Conservation (phyloP, 2,329 filamentous ascomycete genomes). For the Ceratocystis diversiconidia region DNA sequence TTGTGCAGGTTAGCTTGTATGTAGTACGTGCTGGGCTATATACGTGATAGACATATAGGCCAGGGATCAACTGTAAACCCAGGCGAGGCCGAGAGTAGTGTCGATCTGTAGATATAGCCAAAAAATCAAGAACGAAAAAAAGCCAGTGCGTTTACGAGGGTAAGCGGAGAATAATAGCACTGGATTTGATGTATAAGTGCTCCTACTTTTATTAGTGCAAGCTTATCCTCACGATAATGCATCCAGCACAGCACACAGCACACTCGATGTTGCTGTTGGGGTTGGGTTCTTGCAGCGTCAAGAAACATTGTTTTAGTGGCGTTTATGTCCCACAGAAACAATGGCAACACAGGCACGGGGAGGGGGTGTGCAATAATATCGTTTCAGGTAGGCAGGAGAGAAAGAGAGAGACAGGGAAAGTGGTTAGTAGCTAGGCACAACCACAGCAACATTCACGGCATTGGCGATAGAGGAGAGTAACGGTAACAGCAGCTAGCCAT, state of each 20-base stretch:
- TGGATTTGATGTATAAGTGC: neutral
- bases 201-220: neutral
- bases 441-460: neutral
- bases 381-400: neutral
- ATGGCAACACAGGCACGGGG: neutral
- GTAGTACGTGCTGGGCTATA: neutral
- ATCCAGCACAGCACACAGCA: neutral
- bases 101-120: neutral
- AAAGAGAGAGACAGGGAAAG: neutral
- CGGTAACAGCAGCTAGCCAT: neutral
- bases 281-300: neutral
- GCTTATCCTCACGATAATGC: neutral
- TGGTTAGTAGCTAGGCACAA: neutral
- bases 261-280: too few species aligned
- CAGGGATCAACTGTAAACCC: neutral
- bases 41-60: neutral
- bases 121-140: neutral
- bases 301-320: conserved; percentile 8
- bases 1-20: neutral
- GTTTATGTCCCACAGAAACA: neutral
- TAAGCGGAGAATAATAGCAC: neutral
- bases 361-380: neutral
- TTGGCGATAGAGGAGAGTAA: neutral
- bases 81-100: neutral
- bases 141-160: neutral